Base-by-base conservation (phyloP, 495 filamentous ascomycete genomes). In the Immersiella caudata region DNA sequence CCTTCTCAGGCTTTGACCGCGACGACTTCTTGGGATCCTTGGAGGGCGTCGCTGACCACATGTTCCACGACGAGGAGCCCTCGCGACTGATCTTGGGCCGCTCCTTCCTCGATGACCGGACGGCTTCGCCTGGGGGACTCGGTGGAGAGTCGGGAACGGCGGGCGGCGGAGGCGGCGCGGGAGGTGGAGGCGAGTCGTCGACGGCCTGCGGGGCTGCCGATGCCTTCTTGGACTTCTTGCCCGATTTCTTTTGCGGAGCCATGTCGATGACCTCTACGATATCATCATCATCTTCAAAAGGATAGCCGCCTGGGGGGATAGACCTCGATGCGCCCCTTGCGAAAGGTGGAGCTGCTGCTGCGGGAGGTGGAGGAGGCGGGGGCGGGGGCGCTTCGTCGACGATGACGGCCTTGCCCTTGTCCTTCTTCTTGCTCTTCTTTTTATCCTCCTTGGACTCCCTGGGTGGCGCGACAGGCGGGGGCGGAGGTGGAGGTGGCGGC, bases 221-320 rank as follows among this genome's bases (percentile, higher is more conserved):
- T 5, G 62, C 33, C 60, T 60, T 67, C 68, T 73, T 78, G 49
- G 75, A 67, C 68, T 77, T 74, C 67, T 76, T 77, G 65, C 72
- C 70, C 58, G 67, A 55, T 67, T 84, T 79, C 70, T 79, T 78
- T 27, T 75, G 75, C 9, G 75, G 67, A 6, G 77, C 75, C 78
- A 83, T 81, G 49, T 84, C 83, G 66, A 83, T 67, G 29, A 82
- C 76, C 5, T 82, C 78, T 27, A 81, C 68, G 40, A 82, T 80
- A 68, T 85, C 79, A 52, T 85, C 70, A 26, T 79, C 81, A 25
- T 76, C 72, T 60, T 80, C 81, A 26, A 69, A 24, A 2, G 84
- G 85, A 68, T 84, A 86, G 21, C 78, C 79, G 56, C 83, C 83
- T 56, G 84, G 85, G 16, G 83, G 64, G 0, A 70, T 76, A 35